Evolutionary conservation across 2,329 filamentous ascomycete species (phyloP), one percentile per base, ranked within the genome.

Genomic region (Cladosporium austrohemisphaericum): DNA sequence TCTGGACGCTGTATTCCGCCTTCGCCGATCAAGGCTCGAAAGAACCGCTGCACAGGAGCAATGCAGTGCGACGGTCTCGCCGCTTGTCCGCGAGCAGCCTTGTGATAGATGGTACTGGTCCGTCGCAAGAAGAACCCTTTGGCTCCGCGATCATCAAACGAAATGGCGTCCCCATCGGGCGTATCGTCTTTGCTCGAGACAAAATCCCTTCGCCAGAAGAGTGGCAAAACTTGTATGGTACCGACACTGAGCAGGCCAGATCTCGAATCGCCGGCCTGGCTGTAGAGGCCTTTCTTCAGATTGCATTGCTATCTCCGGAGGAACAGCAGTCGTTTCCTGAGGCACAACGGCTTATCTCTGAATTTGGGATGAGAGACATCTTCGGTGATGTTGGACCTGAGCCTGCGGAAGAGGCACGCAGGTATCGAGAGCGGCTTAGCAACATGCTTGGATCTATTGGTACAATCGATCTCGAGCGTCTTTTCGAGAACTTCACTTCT

Each of bases 41-140:
- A 60, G 58, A 54, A 56, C 35, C 60, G 11, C 69, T 88, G 23
- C 84, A 80, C 57, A 74, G 85, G 54, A 84, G 83, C 62, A 87
- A 86, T 65, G 84, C 85, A 9, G 63, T 87, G 29, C 81, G 83
- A 53, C 77, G 79, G 38, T 63, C 51, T 19, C 31, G 50, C 19
- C 43, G 36, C 22, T 2, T 25, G 9, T 36, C 31, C 22, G 35
- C 28, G 23, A 14, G 20, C 18, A 13, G 33, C 19, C 20, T 14
- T 7, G 25, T 36, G 19, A 10, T 36, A 31, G 29, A 28, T 18
- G 8, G 11, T 11, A 23, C 14, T 13, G 14, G 23, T 11, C 47
- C 49, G 33, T 33, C 48, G 14, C 46, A 44, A 5, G 49, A 58
- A 18, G 52, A 53, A 23, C 41, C 46, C n/a, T 29, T 47, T 18